Percentiles rank a stretch among this genome's conserved stretches.
Evolutionary conservation across 148 eudicot species (phyloP).

Genomic region (Polygonum maritimum): DNA sequence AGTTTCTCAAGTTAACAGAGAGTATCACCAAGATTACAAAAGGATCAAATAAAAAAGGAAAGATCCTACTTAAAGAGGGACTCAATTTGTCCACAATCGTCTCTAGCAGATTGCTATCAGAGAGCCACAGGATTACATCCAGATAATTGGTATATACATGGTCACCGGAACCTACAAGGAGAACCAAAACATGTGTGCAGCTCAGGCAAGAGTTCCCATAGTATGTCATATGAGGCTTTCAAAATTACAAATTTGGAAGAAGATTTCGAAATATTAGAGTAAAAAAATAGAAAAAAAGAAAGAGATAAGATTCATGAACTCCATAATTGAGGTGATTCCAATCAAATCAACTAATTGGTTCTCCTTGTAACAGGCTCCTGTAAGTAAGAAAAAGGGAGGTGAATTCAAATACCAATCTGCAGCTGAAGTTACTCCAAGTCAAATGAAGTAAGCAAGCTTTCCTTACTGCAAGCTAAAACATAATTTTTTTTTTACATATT

Average conservation of each 20-base stretch:
- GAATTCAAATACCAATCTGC: slow-evolving; percentile 56
- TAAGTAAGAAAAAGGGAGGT: slow-evolving; percentile 63
- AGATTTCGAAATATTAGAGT: not conserved
- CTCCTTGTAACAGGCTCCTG: too few species aligned
- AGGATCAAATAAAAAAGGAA: not conserved
- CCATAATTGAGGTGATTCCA: slow-evolving; percentile 97
- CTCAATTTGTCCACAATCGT: slow-evolving; percentile 94
- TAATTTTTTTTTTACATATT: not conserved
- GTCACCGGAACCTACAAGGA: slow-evolving; percentile 95
- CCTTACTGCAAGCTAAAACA: not conserved
- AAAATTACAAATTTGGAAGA: not conserved
- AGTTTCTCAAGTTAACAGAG: not conserved
- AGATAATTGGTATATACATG: slow-evolving; percentile 78
- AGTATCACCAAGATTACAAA: not conserved
- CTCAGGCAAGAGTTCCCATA: not conserved
- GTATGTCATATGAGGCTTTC: slow-evolving; percentile 1
- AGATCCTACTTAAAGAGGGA: slow-evolving; percentile 47
- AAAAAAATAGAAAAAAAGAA: not conserved
- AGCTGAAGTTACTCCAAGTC: slow-evolving; percentile 74
- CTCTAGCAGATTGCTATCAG: slow-evolving; percentile 86
- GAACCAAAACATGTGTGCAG: slow-evolving; percentile 67
- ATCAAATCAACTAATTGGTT: slow-evolving; percentile 82
- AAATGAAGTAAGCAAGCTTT: slow-evolving; percentile 57
- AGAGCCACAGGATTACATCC: slow-evolving; percentile 93
- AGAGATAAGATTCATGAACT: slow-evolving; percentile 32